These are phyloP conservation scores for Backusella australiensis DNA, from an alignment of 192 early-diverging fungal genomes.

Conservation along the genomic window DNA sequence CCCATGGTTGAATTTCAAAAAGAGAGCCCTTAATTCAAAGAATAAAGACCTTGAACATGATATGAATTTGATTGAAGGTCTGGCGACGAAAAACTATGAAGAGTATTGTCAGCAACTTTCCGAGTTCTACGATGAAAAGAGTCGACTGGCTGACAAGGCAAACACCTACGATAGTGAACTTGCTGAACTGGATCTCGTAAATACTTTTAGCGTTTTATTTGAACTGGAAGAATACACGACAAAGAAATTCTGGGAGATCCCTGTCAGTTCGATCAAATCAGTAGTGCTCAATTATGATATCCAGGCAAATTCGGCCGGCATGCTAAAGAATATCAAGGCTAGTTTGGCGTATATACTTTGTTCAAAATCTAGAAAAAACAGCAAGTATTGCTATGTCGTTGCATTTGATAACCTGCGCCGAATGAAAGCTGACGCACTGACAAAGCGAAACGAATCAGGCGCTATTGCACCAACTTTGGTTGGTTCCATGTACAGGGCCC, in stretches of 20 bases:
- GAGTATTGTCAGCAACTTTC: background rate
- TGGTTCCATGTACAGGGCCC: background rate
- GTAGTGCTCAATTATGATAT: slow-evolving; percentile 2
- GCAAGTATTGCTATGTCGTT: slow-evolving; percentile 20
- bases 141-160: background rate
- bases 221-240: slow-evolving; percentile 19
- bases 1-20: background rate
- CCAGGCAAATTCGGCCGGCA: background rate
- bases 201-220: background rate
- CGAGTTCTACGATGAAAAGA: background rate
- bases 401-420: slow-evolving; percentile 15
- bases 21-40: background rate
- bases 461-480: background rate
- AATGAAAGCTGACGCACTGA: slow-evolving; percentile 18
- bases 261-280: background rate
- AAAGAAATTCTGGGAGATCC: background rate
- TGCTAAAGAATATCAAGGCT: slow-evolving; percentile 15
- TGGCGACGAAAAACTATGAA: background rate
- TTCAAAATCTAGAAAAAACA: background rate
- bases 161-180: background rate
- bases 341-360: slow-evolving; percentile 18
- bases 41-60: background rate
- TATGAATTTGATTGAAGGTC: background rate
- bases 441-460: background rate
- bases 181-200: background rate